Evolutionary conservation across 2,329 filamentous ascomycete genomes (phyloP).

Genomic region (Claviceps quebecensis): DNA sequence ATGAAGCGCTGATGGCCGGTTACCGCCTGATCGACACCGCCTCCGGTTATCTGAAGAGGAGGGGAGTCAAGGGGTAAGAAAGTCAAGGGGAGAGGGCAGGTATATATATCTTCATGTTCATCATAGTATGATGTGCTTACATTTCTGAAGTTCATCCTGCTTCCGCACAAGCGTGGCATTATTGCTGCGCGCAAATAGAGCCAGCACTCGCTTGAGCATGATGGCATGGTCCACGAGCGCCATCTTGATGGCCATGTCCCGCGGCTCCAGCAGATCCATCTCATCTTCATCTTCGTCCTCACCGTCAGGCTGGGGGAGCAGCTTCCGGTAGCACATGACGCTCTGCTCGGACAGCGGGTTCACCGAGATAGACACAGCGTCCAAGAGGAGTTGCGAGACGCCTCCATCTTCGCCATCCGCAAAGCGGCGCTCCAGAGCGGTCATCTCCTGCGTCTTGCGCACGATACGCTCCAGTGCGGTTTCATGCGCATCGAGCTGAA

Average conservation of each 20-base stretch:
- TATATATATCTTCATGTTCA: background rate
- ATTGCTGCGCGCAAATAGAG: conserved; percentile 49
- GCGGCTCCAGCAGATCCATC: conserved; percentile 33
- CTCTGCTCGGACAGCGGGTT: conserved; percentile 62
- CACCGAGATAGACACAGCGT: conserved; percentile 64
- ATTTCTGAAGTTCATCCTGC: conserved; percentile 46
- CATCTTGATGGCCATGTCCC: conserved; percentile 70
- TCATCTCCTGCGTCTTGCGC: conserved; percentile 79
- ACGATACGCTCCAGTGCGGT: conserved; percentile 84
- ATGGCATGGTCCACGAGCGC: conserved; percentile 81
- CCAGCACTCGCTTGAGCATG: conserved; percentile 70
- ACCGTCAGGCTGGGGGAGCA: conserved; percentile 44
- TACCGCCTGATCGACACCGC: too few relatives aligned
- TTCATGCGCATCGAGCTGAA: conserved; percentile 60
- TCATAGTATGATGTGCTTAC: conserved; percentile 33
- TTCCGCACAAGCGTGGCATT: conserved; percentile 42
- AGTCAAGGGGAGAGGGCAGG: background rate
- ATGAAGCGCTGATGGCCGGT: too few relatives aligned
- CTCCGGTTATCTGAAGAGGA: too few relatives aligned
- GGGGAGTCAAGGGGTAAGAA: too few relatives aligned
- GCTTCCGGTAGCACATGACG: conserved; percentile 60
- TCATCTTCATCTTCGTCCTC: conserved; percentile 21
- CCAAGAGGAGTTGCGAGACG: conserved; percentile 53
- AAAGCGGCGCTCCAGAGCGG: conserved; percentile 59
- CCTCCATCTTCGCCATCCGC: conserved; percentile 58